Base-by-base conservation (phyloP, 2,329 filamentous ascomycete genomes). In the Trichoderma guizhouense region DNA sequence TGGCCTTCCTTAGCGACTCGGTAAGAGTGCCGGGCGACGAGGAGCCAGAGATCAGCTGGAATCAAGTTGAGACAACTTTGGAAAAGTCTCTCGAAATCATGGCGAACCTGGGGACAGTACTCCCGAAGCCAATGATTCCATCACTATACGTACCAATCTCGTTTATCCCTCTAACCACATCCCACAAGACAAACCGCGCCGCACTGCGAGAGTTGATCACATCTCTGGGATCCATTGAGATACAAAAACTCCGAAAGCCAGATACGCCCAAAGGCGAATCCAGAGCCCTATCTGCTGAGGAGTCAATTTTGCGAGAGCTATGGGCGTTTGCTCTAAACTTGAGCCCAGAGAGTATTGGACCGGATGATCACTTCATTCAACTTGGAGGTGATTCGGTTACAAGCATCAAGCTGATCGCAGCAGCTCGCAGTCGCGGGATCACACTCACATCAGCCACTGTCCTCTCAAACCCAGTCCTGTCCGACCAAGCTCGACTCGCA, bases 351-450 rank as follows among this genome's bases (percentile, higher is more conserved):
- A 73, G 75, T 8, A 82, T 85, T 32, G 79, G 80, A 6, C 72
- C 80, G 3, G 80, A 84, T 6, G 82, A 85, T 73, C 84, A 82
- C 76, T 87, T 87, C 75, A 86, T 87, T 79, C 79, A 79, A 1
- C 79, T 85, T 0, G 85, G 85, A 11, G 85, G 85, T 28, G 84
- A 86, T 74, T 86, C 85, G 0, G 80, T 87, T 2, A 74, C 80
- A 0, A 84, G 84, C 2, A 88, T 87, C 82, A 84, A 82, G 70
- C 74, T 87, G 6, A 85, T 74, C 6, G 53, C 55, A 21, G 36
- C 32, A 12, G 61, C 66, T 24, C 73, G 72, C 32, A 51, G 30
- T 26, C 64, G 64, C 5, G 64, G 64, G 8, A 57, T 67, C 24
- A 57, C 51, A 24, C 32, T 67, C 9, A 67, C 64, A 39, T 57